Evolutionary conservation across 139 green algal species (phyloP).

Genomic region (Coccomyxa sp.): DNA sequence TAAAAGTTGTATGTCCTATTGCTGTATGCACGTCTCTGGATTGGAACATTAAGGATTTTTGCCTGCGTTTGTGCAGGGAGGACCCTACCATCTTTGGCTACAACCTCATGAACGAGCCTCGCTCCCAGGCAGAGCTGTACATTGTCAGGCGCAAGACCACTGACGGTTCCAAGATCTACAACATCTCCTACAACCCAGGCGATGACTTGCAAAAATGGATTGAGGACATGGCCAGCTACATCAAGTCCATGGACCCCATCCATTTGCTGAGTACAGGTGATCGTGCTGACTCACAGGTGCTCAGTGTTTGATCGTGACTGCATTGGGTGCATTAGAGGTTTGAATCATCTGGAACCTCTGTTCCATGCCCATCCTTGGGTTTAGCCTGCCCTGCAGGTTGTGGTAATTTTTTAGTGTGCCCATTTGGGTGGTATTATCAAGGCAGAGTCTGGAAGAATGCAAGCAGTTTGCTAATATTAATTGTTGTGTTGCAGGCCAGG

Average conservation of each 20-base stretch:
- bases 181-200: conserved; percentile 9
- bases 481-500: conserved; percentile 5
- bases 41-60: too few relatives aligned
- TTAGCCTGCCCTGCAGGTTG: too few relatives aligned
- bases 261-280: conserved; percentile 52
- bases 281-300: too few relatives aligned
- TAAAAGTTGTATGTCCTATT: too few relatives aligned
- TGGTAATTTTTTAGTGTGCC: too few relatives aligned
- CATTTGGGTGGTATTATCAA: too few relatives aligned
- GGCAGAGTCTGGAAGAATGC: too few relatives aligned
- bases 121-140: conserved; percentile 22
- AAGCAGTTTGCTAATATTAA: too few relatives aligned
- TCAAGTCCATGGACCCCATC: conserved; percentile 42
- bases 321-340: neutral
- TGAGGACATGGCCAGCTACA: conserved; percentile 33
- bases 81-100: conserved; percentile 77
- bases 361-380: too few relatives aligned
- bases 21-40: too few relatives aligned
- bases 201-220: conserved; percentile 35
- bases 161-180: neutral
- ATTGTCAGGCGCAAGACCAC: neutral
- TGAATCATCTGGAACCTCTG: neutral
- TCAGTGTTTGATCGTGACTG: neutral
- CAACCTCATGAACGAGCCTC: conserved; percentile 57
- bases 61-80: conserved; percentile 3